These are phyloP conservation scores for Didymellaceae sp. DNA, from an alignment of 2,329 filamentous ascomycete species.

Conservation along the genomic window DNA sequence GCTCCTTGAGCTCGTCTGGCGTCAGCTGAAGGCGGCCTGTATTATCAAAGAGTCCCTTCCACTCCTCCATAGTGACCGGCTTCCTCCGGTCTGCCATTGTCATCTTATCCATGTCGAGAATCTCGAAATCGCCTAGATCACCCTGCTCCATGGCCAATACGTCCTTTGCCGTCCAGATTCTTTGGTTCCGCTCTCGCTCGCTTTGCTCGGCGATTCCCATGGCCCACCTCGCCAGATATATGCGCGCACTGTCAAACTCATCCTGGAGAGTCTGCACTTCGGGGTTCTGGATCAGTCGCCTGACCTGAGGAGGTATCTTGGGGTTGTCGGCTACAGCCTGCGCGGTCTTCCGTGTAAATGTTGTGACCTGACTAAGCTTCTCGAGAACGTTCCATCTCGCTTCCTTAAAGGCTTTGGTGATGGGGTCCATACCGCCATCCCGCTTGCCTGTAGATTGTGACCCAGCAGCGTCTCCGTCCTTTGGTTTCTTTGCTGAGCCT, in stretches of 20 bases:
- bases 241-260: conserved; percentile 93
- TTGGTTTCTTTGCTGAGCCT: conserved; percentile 47
- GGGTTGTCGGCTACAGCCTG: conserved; percentile 92
- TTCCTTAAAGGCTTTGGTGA: conserved; percentile 93
- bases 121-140: conserved; percentile 93
- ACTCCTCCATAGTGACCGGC: conserved; percentile 81
- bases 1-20: conserved; percentile 90
- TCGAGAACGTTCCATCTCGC: conserved; percentile 96
- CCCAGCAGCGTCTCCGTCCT: conserved; percentile 37
- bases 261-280: conserved; percentile 95
- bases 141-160: conserved; percentile 94
- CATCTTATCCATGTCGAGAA: conserved; percentile 80
- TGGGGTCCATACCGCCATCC: conserved; percentile 86
- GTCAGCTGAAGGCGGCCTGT: conserved; percentile 81
- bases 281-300: conserved; percentile 83
- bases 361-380: conserved; percentile 96
- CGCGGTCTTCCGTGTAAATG: conserved; percentile 89
- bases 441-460: conserved; percentile 45
- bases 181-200: conserved; percentile 81
- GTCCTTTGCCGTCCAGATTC: conserved; percentile 93
- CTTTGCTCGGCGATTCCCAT: conserved; percentile 99
- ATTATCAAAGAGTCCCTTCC: conserved; percentile 87
- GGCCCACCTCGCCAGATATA: conserved; percentile 95
- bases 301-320: conserved; percentile 85
- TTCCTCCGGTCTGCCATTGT: conserved; percentile 78